phyloP scores from a whole-genome alignment of 2,329 filamentous ascomycete species.

The Aspergillus transmontanensis region DNA sequence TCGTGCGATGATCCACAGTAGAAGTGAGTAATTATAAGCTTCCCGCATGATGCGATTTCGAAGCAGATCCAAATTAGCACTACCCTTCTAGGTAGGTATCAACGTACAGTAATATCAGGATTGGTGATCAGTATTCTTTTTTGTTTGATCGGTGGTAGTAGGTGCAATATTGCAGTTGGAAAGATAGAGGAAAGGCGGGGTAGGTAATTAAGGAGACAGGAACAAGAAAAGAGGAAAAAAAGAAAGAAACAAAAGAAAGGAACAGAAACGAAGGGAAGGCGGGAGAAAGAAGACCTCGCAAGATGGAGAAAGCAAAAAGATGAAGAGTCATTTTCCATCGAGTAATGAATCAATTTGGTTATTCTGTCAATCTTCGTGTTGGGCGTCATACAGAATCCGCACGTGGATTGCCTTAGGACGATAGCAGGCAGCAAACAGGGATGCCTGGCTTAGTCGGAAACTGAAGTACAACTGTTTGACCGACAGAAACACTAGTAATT shows the following conservation, averaged over 20 bases:
- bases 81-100: neutral
- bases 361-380: conserved; percentile 1
- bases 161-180: neutral
- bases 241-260: neutral
- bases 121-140: neutral
- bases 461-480: neutral
- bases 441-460: conserved; percentile 9
- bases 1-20: neutral
- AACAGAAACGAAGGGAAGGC: neutral
- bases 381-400: neutral
- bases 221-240: neutral
- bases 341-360: neutral
- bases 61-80: neutral
- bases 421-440: conserved; percentile 8
- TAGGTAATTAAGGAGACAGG: neutral
- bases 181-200: neutral
- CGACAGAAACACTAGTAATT: conserved; percentile 1
- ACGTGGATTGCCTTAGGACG: conserved; percentile 2
- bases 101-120: neutral
- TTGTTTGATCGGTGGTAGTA: neutral
- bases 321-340: neutral
- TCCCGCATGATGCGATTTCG: neutral
- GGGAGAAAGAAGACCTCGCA: neutral
- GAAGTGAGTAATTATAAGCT: neutral
- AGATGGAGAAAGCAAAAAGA: neutral